These are phyloP conservation scores for Phlebiopsis flavidoalba DNA, from an alignment of 768 basidiomycete species.

Conservation along the genomic window DNA sequence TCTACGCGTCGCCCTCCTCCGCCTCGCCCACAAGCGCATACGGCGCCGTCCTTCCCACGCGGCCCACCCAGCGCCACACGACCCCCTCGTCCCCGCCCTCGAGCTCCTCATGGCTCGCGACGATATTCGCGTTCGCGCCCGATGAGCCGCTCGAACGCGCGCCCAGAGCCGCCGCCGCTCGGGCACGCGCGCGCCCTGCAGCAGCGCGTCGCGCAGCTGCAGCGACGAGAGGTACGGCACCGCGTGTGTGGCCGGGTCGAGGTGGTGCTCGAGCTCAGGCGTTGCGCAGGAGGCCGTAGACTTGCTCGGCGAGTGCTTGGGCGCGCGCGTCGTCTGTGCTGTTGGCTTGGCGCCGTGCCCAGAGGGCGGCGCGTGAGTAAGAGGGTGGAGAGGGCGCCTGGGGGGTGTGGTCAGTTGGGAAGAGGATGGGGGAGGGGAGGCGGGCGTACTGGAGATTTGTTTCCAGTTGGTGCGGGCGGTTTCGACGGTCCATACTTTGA, in stretches of 20 bases:
- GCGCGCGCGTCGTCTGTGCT: conserved; percentile 40
- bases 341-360: neutral
- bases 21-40: neutral
- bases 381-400: neutral
- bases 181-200: conserved; percentile 73
- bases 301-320: conserved; percentile 70
- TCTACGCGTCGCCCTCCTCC: neutral
- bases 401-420: neutral
- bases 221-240: conserved; percentile 78
- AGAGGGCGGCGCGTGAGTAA: neutral
- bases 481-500: conserved; percentile 62
- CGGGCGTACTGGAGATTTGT: conserved; percentile 55
- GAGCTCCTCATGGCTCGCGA: conserved; percentile 79
- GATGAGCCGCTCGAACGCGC: conserved; percentile 76
- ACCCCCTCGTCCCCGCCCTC: conserved; percentile 82
- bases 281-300: conserved; percentile 73
- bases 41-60: conserved; percentile 22
- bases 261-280: conserved; percentile 80
- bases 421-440: neutral
- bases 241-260: conserved; percentile 71
- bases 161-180: conserved; percentile 70
- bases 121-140: conserved; percentile 87
- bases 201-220: conserved; percentile 81
- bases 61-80: conserved; percentile 92
- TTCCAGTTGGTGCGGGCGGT: conserved; percentile 65